These are phyloP conservation scores for Artemisia argyi DNA, from an alignment of 129 eudicot genomes.

Conservation along the genomic window DNA sequence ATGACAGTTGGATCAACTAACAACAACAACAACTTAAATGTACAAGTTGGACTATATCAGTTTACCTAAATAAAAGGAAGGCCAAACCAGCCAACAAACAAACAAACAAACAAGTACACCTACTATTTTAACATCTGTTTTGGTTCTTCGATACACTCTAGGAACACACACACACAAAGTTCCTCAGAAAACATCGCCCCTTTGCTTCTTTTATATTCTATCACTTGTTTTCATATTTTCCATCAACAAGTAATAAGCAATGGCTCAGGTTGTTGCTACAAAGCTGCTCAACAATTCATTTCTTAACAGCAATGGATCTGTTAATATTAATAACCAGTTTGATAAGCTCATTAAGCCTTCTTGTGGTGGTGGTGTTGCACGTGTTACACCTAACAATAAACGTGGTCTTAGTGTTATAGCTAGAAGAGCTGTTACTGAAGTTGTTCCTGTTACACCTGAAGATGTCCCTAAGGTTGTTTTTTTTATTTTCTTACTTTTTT, in stretches of 20 bases:
- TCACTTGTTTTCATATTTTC: slow-evolving; percentile 1
- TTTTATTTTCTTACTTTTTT: neutral
- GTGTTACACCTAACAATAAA: slow-evolving; percentile 1
- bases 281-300: slow-evolving; percentile 49
- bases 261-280: slow-evolving; percentile 81
- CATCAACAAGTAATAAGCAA: slow-evolving; percentile 19
- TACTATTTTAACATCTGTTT: neutral
- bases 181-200: slow-evolving; percentile 38
- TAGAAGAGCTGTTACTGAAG: slow-evolving; percentile 49
- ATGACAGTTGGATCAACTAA: slow-evolving; percentile 9
- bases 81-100: neutral
- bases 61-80: slow-evolving; percentile 12
- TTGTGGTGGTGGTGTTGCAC: slow-evolving; percentile 33
- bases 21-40: too few relatives aligned
- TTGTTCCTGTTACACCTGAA: slow-evolving; percentile 71
- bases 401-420: slow-evolving; percentile 38
- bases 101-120: slow-evolving; percentile 20
- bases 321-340: slow-evolving; percentile 24
- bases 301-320: slow-evolving; percentile 34
- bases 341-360: slow-evolving; percentile 58
- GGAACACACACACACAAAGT: slow-evolving; percentile 12
- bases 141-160: slow-evolving; percentile 35
- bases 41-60: slow-evolving; percentile 6
- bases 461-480: slow-evolving; percentile 55
- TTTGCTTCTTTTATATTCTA: slow-evolving; percentile 19